Percentiles rank a stretch among this genome's conserved stretches.
Conservation (phyloP, 73 alveolate genomes). For the Stentor coeruleus region DNA sequence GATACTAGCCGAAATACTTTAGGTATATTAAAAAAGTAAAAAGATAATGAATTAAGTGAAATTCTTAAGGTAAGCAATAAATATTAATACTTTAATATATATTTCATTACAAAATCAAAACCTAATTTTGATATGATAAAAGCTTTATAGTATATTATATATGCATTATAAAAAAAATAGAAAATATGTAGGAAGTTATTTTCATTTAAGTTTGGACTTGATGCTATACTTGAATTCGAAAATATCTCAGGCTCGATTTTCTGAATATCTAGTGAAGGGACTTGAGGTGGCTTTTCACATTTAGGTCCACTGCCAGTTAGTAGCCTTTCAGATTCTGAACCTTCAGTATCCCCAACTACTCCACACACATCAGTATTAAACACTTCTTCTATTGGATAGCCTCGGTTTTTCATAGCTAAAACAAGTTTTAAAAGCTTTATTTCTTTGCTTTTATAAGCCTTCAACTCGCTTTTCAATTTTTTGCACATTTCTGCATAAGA, state of each 20-base stretch:
- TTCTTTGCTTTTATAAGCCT: conserved; percentile 2
- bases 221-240: not conserved
- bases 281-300: not conserved
- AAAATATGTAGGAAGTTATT: too few species aligned
- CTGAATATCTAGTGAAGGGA: not conserved
- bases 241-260: not conserved
- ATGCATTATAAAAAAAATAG: too few species aligned
- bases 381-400: conserved; percentile 13
- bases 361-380: not conserved
- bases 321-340: not conserved
- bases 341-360: not conserved
- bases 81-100: too few species aligned
- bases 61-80: too few species aligned
- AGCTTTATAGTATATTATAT: too few species aligned
- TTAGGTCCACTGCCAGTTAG: not conserved
- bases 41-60: too few species aligned
- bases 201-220: not conserved
- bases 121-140: too few species aligned
- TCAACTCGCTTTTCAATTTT: not conserved
- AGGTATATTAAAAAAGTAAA: too few species aligned
- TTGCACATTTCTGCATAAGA: not conserved
- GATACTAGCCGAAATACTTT: too few species aligned
- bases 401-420: conserved; percentile 10
- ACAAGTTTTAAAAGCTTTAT: not conserved
- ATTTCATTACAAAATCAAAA: too few species aligned